phyloP scores from a whole-genome alignment of 176 grass and related monocot genomes.

The Triticum dicoccoides region DNA sequence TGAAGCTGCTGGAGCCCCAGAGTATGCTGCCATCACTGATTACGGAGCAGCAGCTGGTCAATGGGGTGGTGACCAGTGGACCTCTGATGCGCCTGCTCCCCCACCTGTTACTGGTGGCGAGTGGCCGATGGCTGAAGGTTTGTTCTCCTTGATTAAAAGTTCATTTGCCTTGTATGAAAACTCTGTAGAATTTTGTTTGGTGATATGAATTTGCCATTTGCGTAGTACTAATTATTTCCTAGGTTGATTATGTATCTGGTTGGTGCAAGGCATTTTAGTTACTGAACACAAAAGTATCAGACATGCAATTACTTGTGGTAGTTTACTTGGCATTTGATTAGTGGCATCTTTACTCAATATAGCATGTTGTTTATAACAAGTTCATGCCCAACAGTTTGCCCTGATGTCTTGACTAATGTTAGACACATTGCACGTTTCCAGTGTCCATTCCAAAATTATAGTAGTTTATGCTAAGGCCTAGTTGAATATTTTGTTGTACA shows the following conservation, averaged over 20 bases:
- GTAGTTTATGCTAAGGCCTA: too few species aligned
- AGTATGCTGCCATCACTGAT: constrained; percentile 53
- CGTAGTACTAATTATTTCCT: background rate
- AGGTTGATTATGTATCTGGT: background rate
- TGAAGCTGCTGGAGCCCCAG: constrained; percentile 56
- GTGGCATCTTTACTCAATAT: background rate
- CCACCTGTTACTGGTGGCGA: constrained; percentile 33
- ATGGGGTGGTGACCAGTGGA: constrained; percentile 70
- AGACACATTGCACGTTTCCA: background rate
- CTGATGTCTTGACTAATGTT: background rate
- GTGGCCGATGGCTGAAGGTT: constrained; percentile 57
- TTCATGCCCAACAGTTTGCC: background rate
- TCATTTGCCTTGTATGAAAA: background rate
- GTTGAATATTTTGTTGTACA: background rate
- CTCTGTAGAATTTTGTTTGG: background rate
- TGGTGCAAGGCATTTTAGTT: background rate
- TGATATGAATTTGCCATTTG: background rate
- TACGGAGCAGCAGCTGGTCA: constrained; percentile 46
- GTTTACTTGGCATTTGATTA: background rate
- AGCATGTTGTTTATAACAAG: background rate
- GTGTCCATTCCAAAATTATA: background rate
- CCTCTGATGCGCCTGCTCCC: constrained; percentile 40
- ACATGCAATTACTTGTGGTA: background rate
- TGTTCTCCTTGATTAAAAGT: background rate
- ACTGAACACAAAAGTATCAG: background rate